A percentile compares a stretch with the other conserved stretches of the same genome.
These are phyloP conservation scores for Fusarium pilosicola DNA, from an alignment of 2,329 filamentous ascomycete genomes.

Conservation along the genomic window DNA sequence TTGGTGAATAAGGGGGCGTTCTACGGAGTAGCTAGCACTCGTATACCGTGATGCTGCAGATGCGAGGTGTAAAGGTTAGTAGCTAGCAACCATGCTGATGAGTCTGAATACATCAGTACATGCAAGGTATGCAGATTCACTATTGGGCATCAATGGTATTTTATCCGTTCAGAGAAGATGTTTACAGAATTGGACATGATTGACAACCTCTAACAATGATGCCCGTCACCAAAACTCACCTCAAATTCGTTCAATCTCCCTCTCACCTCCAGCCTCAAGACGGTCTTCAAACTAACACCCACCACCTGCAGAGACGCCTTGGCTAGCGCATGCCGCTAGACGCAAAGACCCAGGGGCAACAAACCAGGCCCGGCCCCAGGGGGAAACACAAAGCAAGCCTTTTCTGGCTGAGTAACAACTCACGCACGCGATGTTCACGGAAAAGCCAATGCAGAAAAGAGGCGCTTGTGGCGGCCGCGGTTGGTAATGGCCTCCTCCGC, in stretches of 20 bases:
- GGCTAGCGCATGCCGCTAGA: slow-evolving; percentile 26
- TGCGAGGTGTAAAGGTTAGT: not conserved
- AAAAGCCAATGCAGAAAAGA: slow-evolving; percentile 23
- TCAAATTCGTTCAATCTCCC: slow-evolving; percentile 24
- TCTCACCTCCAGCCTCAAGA: slow-evolving; percentile 18
- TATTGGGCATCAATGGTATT: not conserved
- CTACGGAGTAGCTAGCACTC: not conserved
- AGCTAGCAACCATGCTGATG: not conserved
- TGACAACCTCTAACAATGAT: slow-evolving; percentile 4
- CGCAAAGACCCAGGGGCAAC: slow-evolving; percentile 26
- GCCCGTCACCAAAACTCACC: slow-evolving; percentile 17
- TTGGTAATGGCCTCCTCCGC: slow-evolving; percentile 12
- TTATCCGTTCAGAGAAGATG: not conserved
- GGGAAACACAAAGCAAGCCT: not conserved
- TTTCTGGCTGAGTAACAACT: slow-evolving; percentile 5
- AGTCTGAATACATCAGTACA: not conserved
- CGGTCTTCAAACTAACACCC: slow-evolving; percentile 28
- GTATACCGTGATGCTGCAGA: not conserved
- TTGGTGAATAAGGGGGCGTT: slow-evolving; percentile 28
- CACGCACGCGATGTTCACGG: slow-evolving; percentile 5
- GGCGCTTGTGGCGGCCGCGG: slow-evolving; percentile 40
- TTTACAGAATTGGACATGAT: not conserved
- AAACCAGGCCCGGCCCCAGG: not conserved
- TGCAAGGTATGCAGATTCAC: not conserved
- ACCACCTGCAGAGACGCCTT: slow-evolving; percentile 32